Percentiles rank a stretch among this genome's conserved stretches.
phyloP scores from a whole-genome alignment of 768 basidiomycete species.

The Favolaschia claudopus region DNA sequence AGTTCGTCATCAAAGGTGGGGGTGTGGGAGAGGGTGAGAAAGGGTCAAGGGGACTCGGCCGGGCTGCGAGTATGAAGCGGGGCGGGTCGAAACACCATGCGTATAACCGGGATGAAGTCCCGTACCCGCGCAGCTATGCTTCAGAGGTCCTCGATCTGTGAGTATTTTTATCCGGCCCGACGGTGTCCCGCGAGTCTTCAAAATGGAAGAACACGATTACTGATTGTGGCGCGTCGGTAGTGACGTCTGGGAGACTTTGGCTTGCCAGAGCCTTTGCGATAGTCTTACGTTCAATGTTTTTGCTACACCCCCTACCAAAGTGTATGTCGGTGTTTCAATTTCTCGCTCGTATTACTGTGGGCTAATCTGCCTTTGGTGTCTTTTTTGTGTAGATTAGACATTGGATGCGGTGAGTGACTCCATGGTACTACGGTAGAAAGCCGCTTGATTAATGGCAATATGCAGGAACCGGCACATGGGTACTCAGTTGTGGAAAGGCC shows the following conservation, averaged over 20 bases:
- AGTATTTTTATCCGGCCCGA: slow-evolving; percentile 40
- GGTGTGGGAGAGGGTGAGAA: slow-evolving; percentile 39
- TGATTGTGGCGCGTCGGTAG: slow-evolving; percentile 46
- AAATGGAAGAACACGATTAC: too few species aligned
- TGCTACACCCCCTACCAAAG: slow-evolving; percentile 63
- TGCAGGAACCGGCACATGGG: slow-evolving; percentile 77
- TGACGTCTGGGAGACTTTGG: slow-evolving; percentile 73
- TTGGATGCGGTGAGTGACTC: slow-evolving; percentile 69
- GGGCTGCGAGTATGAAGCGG: slow-evolving; percentile 14
- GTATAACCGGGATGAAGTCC: slow-evolving; percentile 56
- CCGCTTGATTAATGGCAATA: background rate
- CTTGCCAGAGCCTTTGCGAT: slow-evolving; percentile 59
- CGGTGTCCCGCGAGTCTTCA: too few species aligned
- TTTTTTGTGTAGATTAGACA: slow-evolving; percentile 60
- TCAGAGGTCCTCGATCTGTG: slow-evolving; percentile 70
- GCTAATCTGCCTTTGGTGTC: too few species aligned
- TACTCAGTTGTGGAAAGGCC: slow-evolving; percentile 64
- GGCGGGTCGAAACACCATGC: slow-evolving; percentile 65
- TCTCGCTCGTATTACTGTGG: background rate
- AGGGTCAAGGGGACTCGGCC: slow-evolving; percentile 26
- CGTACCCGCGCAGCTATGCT: slow-evolving; percentile 76
- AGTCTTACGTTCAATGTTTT: slow-evolving; percentile 74
- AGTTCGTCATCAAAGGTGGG: slow-evolving; percentile 61
- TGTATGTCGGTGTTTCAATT: slow-evolving; percentile 49
- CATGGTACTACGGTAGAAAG: background rate